These are phyloP conservation scores for Metschnikowia borealis DNA, from an alignment of 805 yeast genomes.

Conservation along the genomic window DNA sequence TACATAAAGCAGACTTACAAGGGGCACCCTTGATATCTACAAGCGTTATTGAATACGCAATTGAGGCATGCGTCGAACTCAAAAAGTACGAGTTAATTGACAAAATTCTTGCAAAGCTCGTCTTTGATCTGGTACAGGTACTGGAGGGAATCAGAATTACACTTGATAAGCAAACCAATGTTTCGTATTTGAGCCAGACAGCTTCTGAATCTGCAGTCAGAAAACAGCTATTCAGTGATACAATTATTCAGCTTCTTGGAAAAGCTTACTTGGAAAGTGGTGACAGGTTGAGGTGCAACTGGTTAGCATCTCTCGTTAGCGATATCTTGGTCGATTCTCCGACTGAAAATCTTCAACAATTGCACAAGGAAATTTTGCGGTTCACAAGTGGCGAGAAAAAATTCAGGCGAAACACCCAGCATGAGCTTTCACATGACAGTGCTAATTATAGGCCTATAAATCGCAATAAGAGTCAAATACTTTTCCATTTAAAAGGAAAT, in stretches of 20 bases:
- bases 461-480: neutral
- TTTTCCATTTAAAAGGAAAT: neutral
- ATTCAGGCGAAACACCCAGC: neutral
- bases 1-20: neutral
- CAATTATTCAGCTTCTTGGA: conserved; percentile 9
- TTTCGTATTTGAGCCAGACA: neutral
- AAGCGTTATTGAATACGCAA: conserved; percentile 24
- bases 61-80: conserved; percentile 27
- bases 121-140: conserved; percentile 16
- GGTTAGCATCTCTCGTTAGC: conserved; percentile 12
- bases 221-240: conserved; percentile 8
- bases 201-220: neutral
- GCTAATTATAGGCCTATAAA: neutral
- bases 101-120: conserved; percentile 28
- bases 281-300: conserved; percentile 11
- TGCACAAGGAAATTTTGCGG: neutral
- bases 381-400: neutral
- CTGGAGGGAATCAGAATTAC: conserved; percentile 6
- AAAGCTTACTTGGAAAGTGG: conserved; percentile 6
- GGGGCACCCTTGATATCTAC: conserved; percentile 12
- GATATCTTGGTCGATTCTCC: neutral
- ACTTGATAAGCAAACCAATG: neutral
- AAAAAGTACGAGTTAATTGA: conserved; percentile 29
- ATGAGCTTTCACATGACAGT: neutral
- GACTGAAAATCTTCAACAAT: neutral